A percentile compares a stretch with the other conserved stretches of the same genome.
phyloP scores from a whole-genome alignment of 352 stramenopile genomes.

The Globisporangium viniferum region DNA sequence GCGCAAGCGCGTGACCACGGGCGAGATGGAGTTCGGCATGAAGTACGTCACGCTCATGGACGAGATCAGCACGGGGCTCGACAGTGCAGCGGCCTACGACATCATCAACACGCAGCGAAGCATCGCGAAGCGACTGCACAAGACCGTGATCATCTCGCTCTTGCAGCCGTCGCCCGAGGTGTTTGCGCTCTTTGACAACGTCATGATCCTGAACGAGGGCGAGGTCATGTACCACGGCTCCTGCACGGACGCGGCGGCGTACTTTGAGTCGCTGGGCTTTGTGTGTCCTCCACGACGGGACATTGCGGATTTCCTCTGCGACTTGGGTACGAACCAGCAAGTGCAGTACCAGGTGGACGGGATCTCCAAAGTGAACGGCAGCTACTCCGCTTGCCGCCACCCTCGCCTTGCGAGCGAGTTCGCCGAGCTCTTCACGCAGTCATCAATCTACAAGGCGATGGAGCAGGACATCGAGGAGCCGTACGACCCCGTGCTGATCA shows the following conservation, averaged over 20 bases:
- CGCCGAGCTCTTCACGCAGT: slow-evolving; percentile 35
- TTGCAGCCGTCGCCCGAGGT: slow-evolving; percentile 91
- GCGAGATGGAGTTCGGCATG: slow-evolving; percentile 76
- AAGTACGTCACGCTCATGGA: slow-evolving; percentile 79
- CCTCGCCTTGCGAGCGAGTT: slow-evolving; percentile 41
- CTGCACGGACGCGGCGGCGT: slow-evolving; percentile 47
- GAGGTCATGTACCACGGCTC: slow-evolving; percentile 86
- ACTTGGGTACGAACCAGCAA: slow-evolving; percentile 44
- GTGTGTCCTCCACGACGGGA: slow-evolving; percentile 60
- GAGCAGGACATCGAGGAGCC: slow-evolving; percentile 83
- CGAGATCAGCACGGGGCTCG: slow-evolving; percentile 65
- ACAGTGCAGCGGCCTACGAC: slow-evolving; percentile 52
- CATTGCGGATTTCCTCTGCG: slow-evolving; percentile 90
- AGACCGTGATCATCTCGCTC: slow-evolving; percentile 73
- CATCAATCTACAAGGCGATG: slow-evolving; percentile 30
- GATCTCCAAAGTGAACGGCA: background rate
- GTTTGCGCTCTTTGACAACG: slow-evolving; percentile 91
- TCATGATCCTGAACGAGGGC: slow-evolving; percentile 90
- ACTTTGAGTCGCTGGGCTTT: slow-evolving; percentile 81
- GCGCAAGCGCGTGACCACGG: slow-evolving; percentile 59
- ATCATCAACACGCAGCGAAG: slow-evolving; percentile 46
- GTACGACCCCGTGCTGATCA: slow-evolving; percentile 89
- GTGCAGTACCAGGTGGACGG: slow-evolving; percentile 26
- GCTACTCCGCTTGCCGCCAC: background rate
- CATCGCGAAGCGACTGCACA: slow-evolving; percentile 41